Base-by-base conservation (phyloP, 768 basidiomycete genomes). In the Lactarius deliciosus region DNA sequence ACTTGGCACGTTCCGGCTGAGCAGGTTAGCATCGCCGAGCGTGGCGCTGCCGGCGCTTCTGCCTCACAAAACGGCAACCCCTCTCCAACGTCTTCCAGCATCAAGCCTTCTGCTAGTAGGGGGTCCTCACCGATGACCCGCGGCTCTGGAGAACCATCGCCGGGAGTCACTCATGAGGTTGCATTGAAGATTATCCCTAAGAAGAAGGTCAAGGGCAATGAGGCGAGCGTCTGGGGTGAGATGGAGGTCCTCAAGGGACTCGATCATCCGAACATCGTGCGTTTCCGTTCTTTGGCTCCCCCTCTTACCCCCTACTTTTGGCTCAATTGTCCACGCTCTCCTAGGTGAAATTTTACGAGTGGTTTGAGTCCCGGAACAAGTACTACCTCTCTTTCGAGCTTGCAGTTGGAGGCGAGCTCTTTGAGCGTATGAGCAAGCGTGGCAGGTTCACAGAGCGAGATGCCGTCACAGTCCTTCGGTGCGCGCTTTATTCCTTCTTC, bases 321-420 rank as follows among this genome's bases (percentile, higher is more conserved):
- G 54, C 54, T 30, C 0, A 4, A 32, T 18, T 20, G 22, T 10
- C 10, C 10, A 60, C 57, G 2, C 8, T 18, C 38, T 8, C 22
- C n/a, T 73, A 94, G 93, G 93, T 97, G 64, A 96, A 96, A 74
- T 94, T 97, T 73, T 96, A 90, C 76, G 95, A 97, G 75, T 94
- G 91, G 87, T 98, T 98, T 75, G 97, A 98, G 74, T 94, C 91
- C 10, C 82, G 94, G 69, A 83, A 88, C 18, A 98, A 97, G 78
- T 98, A 94, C 76, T 98, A 96, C 74, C 86, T 98, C n/a, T 85
- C 91, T 0, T 97, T 97, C 73, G 94, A 98, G 76, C 89, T 98
- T 10, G 96, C 95, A 0, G 83, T 86, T 0, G 96, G 97, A 6
- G 97, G 97, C 36, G 97, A 98, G 74, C 84, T 98, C 2, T 99